Evolutionary conservation across 1,284 basidiomycete genomes (phyloP), one percentile per base, ranked within the genome.

Genomic region (Takashimella tepidaria): DNA sequence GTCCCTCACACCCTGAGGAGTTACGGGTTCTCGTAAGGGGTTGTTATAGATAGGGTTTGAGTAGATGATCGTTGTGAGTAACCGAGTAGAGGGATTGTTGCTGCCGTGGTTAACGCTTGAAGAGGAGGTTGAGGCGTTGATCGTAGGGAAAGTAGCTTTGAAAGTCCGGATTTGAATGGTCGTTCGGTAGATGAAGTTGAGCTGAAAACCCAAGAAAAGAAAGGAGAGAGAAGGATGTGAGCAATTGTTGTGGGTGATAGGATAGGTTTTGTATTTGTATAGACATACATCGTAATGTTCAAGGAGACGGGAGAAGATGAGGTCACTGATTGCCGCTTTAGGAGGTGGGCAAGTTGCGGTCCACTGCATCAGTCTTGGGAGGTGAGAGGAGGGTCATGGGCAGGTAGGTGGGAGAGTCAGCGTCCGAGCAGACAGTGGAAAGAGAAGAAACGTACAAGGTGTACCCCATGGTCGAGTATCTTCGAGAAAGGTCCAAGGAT

Each of bases 301-400:
- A 2, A 74, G 60, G 3, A 72, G 57, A 4, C 69, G 58, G 24
- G 59, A 57, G 11, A 67, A 48, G 52, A 74, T 55, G n/a, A 72
- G 60, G 31, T 74, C 70, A 25, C 55, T 57, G 21, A 70, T 63
- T 12, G 53, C 53, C 19, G 60, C 57, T 12, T 55, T 55, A n/a
- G 61, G 57, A 19, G 52, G 23, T 23, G 66, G 65, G 13, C 58
- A 55, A 1, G 60, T 42, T 41, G 60, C 61, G 23, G 68, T 60
- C 72, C 72, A 74, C 56, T 72, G 70, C 25, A 70, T 57, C n/a
- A 68, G 61, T 10, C 72, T 73, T 51, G 45, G n/a, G n/a, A n/a
- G n/a, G n/a, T n/a, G n/a, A n/a, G n/a, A n/a, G n/a, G n/a, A n/a
- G n/a, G n/a, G n/a, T n/a, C n/a, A n/a, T n/a, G n/a, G n/a, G n/a